A percentile compares a stretch with the other conserved stretches of the same genome.
These are phyloP conservation scores for Nidularia pulvinata DNA, from an alignment of 768 basidiomycete genomes.

Conservation along the genomic window DNA sequence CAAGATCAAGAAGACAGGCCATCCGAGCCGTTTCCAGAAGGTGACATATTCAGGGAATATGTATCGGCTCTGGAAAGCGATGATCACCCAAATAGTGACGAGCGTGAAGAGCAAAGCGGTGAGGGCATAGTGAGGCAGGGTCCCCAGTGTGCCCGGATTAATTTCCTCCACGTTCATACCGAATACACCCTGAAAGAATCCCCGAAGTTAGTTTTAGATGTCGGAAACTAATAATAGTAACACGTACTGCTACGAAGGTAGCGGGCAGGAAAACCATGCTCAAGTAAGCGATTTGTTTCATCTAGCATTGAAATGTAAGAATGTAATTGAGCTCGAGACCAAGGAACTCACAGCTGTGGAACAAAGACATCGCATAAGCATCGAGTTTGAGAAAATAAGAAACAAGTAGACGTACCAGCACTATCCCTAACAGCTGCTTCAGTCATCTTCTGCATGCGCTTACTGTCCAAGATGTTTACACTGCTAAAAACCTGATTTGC, in stretches of 20 bases:
- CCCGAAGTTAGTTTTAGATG: slow-evolving; percentile 6
- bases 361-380: neutral
- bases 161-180: slow-evolving; percentile 44
- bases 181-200: slow-evolving; percentile 26
- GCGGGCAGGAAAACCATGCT: slow-evolving; percentile 12
- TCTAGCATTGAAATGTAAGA: neutral
- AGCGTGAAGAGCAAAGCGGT: slow-evolving; percentile 45
- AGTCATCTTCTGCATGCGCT: slow-evolving; percentile 37
- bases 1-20: slow-evolving; percentile 26
- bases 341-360: neutral
- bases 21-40: slow-evolving; percentile 28
- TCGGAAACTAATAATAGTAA: neutral
- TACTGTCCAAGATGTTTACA: slow-evolving; percentile 48
- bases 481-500: slow-evolving; percentile 38
- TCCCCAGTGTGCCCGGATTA: slow-evolving; percentile 26
- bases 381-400: neutral
- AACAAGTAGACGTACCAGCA: slow-evolving; percentile 8
- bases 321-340: neutral
- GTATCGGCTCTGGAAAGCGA: slow-evolving; percentile 49
- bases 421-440: slow-evolving; percentile 32
- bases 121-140: slow-evolving; percentile 39
- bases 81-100: slow-evolving; percentile 51
- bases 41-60: slow-evolving; percentile 22
- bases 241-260: slow-evolving; percentile 13
- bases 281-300: slow-evolving; percentile 15